Evolutionary conservation across 2,329 filamentous ascomycete genomes (phyloP), one percentile per base, ranked within the genome.

Genomic region (Westerdykella ornata): DNA sequence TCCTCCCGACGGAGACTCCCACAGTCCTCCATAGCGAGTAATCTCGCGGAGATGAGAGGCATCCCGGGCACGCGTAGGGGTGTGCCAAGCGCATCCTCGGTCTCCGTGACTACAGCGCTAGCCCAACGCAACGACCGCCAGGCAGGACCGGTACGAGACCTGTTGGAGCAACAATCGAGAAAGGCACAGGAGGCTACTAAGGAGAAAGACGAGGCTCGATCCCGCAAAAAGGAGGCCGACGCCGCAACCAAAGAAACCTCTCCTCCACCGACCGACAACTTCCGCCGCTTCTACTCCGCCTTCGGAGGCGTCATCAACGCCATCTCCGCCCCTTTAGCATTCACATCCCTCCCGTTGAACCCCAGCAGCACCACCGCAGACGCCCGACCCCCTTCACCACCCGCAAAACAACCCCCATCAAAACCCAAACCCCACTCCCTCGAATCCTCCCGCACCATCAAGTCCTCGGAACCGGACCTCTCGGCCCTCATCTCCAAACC

Each of bases 251-350:
- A 46, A 16, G 47, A 60, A 11, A 29, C 49, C 1, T 49, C 57
- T 12, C 51, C 60, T 0, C 54, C 57, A 0, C 49, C 68, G 1
- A 87, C 94, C 22, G 88, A 90, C 42, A 83, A 86, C 5, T 98
- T 96, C 60, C 80, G 86, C 5, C 80, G 82, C 40, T 98, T 97
- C 68, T 98, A 97, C 68, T 89, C 78, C 44, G 88, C 88, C 1
- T 95, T 96, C 57, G 88, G 89, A 41, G 87, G 78, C 40, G 78
- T 96, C 36, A 86, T 97, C 59, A 92, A 88, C 46, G 85, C 83
- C 53, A 78, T 97, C 11, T 94, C 90, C 0, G 88, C 89, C 0
- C 89, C 89, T 1, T 72, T 98, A 20, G 90, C 89, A 3, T 98
- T 96, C 68, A 88, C 92, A 4, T 90, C 90, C 1, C 76, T 98